Percentiles rank a stretch among this genome's conserved stretches.
phyloP scores from a whole-genome alignment of 441 rosid genomes.

The Flueggea neowawraea region DNA sequence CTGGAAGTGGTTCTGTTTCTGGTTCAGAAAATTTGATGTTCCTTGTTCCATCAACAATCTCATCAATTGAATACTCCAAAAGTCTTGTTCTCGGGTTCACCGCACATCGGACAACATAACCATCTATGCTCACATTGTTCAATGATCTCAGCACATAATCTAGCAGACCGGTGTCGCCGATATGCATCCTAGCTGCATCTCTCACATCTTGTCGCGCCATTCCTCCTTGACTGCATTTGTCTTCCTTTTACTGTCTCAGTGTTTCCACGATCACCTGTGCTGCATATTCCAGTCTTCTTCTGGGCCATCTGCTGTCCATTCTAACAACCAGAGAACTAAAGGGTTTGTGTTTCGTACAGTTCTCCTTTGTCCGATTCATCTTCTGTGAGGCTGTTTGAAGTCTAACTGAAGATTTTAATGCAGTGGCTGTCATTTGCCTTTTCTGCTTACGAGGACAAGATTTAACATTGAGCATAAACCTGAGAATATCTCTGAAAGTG shows the following conservation, averaged over 20 bases:
- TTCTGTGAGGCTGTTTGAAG: constrained; percentile 16
- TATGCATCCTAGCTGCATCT: constrained; percentile 86
- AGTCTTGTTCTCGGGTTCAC: constrained; percentile 61
- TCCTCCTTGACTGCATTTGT: constrained; percentile 33
- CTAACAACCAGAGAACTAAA: constrained; percentile 43
- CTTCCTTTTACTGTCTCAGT: constrained; percentile 46
- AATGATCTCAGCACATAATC: constrained; percentile 83
- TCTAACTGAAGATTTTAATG: constrained; percentile 25
- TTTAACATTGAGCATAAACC: constrained; percentile 67
- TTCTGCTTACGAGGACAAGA: constrained; percentile 32
- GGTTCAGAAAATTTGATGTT: constrained; percentile 14
- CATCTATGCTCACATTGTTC: constrained; percentile 72
- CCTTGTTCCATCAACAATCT: constrained; percentile 25
- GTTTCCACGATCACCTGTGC: constrained; percentile 77
- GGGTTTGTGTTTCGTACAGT: constrained; percentile 30
- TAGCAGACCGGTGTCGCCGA: constrained; percentile 89
- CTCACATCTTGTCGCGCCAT: constrained; percentile 91
- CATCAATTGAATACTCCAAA: constrained; percentile 71
- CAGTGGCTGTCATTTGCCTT: constrained; percentile 23
- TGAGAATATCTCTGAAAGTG: constrained; percentile 64
- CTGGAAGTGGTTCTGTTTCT: constrained; percentile 7
- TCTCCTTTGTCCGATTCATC: constrained; percentile 31
- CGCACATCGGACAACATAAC: constrained; percentile 45
- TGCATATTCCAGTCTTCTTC: constrained; percentile 67
- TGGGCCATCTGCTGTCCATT: constrained; percentile 86